Conservation (phyloP, 139 green algal species). For the Zygnema circumcarinatum region DNA sequence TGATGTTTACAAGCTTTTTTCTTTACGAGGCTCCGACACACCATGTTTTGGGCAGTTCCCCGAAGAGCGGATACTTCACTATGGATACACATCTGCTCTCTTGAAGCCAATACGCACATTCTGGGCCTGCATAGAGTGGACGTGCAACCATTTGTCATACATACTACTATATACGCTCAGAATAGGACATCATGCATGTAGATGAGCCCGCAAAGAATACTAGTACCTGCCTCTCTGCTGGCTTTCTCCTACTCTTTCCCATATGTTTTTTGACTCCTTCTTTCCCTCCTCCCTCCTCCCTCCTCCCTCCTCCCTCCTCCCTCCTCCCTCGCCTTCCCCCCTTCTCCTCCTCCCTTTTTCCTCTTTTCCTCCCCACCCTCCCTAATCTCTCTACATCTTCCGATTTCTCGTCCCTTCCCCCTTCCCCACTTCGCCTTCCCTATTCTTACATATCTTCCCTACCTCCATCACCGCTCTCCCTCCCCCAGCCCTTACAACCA, state of each 20-base stretch:
- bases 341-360: no score
- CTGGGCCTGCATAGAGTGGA: slow-evolving; percentile 61
- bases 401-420: no score
- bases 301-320: no score
- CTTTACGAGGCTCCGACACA: slow-evolving; percentile 72
- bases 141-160: neutral
- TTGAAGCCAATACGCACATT: slow-evolving; percentile 80
- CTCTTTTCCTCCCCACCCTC: no score
- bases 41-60: slow-evolving; percentile 71
- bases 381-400: no score
- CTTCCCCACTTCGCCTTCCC: no score
- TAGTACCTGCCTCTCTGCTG: no score
- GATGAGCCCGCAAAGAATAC: no score
- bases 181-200: neutral
- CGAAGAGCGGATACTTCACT: slow-evolving; percentile 63
- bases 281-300: no score
- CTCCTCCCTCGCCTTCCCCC: no score
- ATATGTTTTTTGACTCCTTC: neutral
- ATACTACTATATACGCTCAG: neutral
- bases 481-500: neutral
- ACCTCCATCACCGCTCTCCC: neutral
- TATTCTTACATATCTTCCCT: no score
- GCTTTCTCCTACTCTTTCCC: no score
- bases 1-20: neutral
- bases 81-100: slow-evolving; percentile 86